Evolutionary conservation across 768 basidiomycete genomes (phyloP), one percentile per base, ranked within the genome.

Genomic region (Fistulinella prunicolor): DNA sequence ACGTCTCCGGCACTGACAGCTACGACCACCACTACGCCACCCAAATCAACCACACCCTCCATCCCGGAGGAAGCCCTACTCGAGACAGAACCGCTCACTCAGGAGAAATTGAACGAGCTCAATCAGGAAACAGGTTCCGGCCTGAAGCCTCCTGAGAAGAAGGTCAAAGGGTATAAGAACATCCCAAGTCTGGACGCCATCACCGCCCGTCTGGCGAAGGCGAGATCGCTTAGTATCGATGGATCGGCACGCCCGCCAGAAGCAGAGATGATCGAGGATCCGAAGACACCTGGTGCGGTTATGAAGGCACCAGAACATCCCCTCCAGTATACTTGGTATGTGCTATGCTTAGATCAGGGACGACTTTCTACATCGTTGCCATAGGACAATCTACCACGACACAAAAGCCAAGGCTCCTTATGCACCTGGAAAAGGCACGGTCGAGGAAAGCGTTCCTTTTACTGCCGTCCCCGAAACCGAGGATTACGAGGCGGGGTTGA

Each of bases 311-410:
- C 83, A 5, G 89, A 90, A 62, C 92, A 92, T 63, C 92, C 92
- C 6, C 72, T 95, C 21, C 87, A 91, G 60, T 87, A 85, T 65
- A 65, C 81, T 34, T 95, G 93, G 90, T 92, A 35, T 39, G 63
- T 64, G 53, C 16, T 35, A 47, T 47, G 19, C 36, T 45, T 19
- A 16, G n/a, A 39, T 53, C 28, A 39, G 40, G 37, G 24, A 17
- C 23, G 14, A 20, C 24, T n/a, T 37, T 40, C n/a, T 26, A 46
- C n/a, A 52, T 43, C 22, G 29, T 39, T 19, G 16, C 9, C 21
- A 34, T 14, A 93, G 91, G 93, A 94, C 89, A 12, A 77, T 95
- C 52, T 96, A 82, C 67, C 90, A 92, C 67, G 94, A 96, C 63
- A 79, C 85, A 20, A 95, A 94, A 73, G 63, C 82, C 51, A 86